Evolutionary conservation across 352 stramenopile genomes (phyloP).

Genomic region (Pythium brassicae): DNA sequence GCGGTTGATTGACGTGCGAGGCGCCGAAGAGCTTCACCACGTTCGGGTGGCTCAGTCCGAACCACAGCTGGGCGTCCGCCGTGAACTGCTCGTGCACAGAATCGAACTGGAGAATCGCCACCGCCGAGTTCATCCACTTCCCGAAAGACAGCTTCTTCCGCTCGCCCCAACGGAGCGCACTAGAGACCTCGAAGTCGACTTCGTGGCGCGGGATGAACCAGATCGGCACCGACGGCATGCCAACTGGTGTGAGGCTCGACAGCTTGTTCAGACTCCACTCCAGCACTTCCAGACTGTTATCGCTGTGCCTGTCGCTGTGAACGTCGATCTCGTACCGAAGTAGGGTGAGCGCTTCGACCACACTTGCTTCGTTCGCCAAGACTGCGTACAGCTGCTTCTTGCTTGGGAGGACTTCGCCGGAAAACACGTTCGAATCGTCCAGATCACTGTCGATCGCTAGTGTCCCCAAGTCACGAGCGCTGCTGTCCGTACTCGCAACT

Average conservation of each 20-base stretch:
- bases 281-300: conserved; percentile 9
- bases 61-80: background rate
- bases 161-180: background rate
- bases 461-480: background rate
- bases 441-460: background rate
- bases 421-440: conserved; percentile 1
- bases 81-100: background rate
- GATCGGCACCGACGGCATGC: background rate
- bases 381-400: conserved; percentile 2
- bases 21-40: conserved; percentile 16
- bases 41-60: conserved; percentile 18
- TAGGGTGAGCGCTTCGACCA: conserved; percentile 5
- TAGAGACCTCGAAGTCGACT: background rate
- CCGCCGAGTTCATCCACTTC: conserved; percentile 3
- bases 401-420: background rate
- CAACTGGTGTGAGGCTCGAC: background rate
- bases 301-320: conserved; percentile 9
- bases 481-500: background rate
- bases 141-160: background rate
- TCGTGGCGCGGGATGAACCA: conserved; percentile 15
- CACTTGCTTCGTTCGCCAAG: conserved; percentile 1
- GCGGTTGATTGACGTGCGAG: conserved; percentile 4
- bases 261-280: background rate
- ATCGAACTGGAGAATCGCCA: background rate
- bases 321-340: conserved; percentile 6